These are phyloP conservation scores for Fusarium dlaminii DNA, from an alignment of 2,329 filamentous ascomycete genomes.

Conservation along the genomic window DNA sequence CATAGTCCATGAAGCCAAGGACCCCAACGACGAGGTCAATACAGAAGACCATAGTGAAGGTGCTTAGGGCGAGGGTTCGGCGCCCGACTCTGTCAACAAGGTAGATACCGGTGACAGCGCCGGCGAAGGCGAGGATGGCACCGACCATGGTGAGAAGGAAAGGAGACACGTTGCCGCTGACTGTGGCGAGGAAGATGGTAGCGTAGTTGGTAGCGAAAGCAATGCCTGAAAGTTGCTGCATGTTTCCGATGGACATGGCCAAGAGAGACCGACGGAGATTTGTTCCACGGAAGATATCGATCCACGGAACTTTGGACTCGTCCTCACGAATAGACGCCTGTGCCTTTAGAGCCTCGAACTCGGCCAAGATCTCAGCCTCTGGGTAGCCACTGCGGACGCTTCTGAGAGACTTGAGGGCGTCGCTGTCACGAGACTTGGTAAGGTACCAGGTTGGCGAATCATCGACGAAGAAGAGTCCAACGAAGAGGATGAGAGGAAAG, in stretches of 20 bases:
- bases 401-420: background rate
- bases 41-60: background rate
- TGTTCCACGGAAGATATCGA: background rate
- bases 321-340: background rate
- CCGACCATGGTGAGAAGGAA: background rate
- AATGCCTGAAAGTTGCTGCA: background rate
- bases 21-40: background rate
- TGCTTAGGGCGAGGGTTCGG: background rate
- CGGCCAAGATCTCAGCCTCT: background rate
- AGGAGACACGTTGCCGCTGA: background rate
- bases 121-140: background rate
- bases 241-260: background rate
- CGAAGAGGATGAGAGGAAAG: background rate
- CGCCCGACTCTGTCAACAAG: background rate
- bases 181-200: background rate
- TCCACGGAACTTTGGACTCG: background rate
- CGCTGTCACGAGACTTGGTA: background rate
- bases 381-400: background rate
- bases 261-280: background rate
- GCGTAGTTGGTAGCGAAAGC: background rate
- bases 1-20: background rate
- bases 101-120: background rate
- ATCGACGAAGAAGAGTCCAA: background rate
- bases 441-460: background rate
- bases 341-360: background rate